Conservation (phyloP, 805 yeast genomes). For the Wickerhamomyces sydowiorum region DNA sequence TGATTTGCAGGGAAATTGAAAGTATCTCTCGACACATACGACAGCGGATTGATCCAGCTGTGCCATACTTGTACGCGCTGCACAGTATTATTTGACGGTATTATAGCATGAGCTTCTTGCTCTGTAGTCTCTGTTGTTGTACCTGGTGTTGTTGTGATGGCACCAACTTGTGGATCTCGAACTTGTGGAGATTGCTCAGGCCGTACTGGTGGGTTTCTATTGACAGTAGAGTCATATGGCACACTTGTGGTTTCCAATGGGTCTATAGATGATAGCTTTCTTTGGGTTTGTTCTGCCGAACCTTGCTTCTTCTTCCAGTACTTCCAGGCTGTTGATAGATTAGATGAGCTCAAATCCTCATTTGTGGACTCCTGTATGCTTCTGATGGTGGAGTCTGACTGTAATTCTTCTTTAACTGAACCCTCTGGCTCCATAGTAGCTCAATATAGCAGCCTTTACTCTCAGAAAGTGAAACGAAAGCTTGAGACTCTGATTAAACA, state of each 20-base stretch:
- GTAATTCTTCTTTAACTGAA: no score
- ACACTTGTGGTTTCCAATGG: constrained; percentile 4
- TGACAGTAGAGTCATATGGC: not conserved
- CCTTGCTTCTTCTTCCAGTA: constrained; percentile 20
- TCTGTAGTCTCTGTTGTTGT: no score
- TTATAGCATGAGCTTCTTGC: no score
- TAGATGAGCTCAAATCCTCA: not conserved
- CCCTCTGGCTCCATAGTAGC: no score
- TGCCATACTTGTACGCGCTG: constrained; percentile 1
- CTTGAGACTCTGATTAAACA: no score
- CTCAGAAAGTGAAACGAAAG: no score
- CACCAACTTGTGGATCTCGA: no score
- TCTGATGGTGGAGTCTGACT: no score
- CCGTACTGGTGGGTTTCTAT: not conserved
- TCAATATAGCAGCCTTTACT: no score
- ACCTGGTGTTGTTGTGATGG: no score
- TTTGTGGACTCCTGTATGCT: not conserved
- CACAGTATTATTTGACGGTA: not conserved
- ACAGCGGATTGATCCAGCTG: constrained; percentile 4
- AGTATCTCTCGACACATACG: constrained; percentile 1
- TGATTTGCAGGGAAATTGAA: not conserved
- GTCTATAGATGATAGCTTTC: constrained; percentile 13
- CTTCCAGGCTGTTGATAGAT: constrained; percentile 14
- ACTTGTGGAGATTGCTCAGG: not conserved
- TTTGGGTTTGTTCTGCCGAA: constrained; percentile 12